Evolutionary conservation across 805 yeast species (phyloP), one percentile per base, ranked within the genome.

Genomic region (Lipomyces yamanashiensis): DNA sequence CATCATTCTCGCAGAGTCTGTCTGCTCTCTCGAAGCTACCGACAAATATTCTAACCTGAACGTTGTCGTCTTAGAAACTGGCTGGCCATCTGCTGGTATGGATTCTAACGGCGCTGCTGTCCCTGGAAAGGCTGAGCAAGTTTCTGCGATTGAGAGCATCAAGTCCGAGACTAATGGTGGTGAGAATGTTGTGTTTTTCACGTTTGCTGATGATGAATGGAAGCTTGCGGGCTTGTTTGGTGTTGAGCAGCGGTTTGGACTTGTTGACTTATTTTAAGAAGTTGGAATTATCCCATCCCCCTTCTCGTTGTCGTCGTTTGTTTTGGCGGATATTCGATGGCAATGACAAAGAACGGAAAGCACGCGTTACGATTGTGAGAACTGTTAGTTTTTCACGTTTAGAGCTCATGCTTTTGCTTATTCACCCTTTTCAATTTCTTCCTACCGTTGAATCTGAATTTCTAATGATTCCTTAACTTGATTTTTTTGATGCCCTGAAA

Each of bases 231-330:
- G 98, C 65, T 80, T 81, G 3, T 87, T 89, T 74, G 89, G 88
- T 67, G 86, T 92, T 72, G 98, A 92, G 77, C 97, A 90, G 78
- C 85, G 84, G 58, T 92, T 92, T 71, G 97, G 98, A 37, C 66
- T 72, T 40, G 65, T 74, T 48, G 68, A 73, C 44, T 57, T 74
- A 45, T 66, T 75, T 23, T 66, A 54, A 45, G 6, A 43, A 8
- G 21, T 7, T 12, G 15, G 13, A 9, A 13, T 28, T 28, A 28
- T 28, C 28, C 28, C 28, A 28, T 28, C 28, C 28, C 28, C 28
- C 28, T 28, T 5, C 28, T 28, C 28, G 28, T 5, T 28, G 28
- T 28, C 28, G 28, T 28, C 5, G 5, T 28, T n/a, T 43, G 47
- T 17, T 43, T 17, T 43, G 47, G 47, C 47, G 47, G 47, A 43